Base-by-base conservation (phyloP, 208 protist genomes). In the Angomonas desouzai region DNA sequence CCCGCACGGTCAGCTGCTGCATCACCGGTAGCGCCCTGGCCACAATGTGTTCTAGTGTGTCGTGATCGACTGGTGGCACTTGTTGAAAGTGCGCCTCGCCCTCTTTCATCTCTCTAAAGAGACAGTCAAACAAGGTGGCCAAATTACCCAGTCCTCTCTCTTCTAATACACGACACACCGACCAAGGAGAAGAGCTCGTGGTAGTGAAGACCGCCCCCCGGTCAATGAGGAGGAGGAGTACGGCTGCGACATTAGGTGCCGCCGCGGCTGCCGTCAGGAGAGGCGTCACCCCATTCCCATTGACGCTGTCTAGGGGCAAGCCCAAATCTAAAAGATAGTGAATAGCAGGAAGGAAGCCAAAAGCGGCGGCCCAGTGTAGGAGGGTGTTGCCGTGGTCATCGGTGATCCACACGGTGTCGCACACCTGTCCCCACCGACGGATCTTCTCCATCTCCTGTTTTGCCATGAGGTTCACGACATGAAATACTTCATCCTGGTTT, bases 301-400 rank as follows among this genome's bases (percentile, higher is more conserved):
- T 94, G 20, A 51, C 28, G 0, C 56, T 59, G 22, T 89, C 61
- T 9, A 88, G 49, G 13, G 74, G 57, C 1, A 81, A 38, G 0
- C 80, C 81, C 3, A 64, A 45, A 30, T 75, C 27, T 27, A 90
- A 47, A 25, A 91, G 68, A 13, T 71, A 27, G 20, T 65, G 63
- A 0, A 83, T 70, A 0, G 70, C 59, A 16, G 60, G 33, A 11
- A 78, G 40, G 58, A 80, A 70, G 11, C 84, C 85, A 0, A 89
- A 36, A 4, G 76, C 58, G 0, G 81, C 74, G 0, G 81, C 83
- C 81, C 85, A 91, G 63, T 94, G 88, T 27, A 94, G 67, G 20
- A 89, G 55, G 11, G 73, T 83, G 56, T 94, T 94, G 6, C 76
- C 64, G 4, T 45, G 51, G 0, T 55, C 59, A 34, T 91, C 83